Evolutionary conservation across 164 flowering plant genomes (phyloP).

Genomic region (Berberis thunbergii): DNA sequence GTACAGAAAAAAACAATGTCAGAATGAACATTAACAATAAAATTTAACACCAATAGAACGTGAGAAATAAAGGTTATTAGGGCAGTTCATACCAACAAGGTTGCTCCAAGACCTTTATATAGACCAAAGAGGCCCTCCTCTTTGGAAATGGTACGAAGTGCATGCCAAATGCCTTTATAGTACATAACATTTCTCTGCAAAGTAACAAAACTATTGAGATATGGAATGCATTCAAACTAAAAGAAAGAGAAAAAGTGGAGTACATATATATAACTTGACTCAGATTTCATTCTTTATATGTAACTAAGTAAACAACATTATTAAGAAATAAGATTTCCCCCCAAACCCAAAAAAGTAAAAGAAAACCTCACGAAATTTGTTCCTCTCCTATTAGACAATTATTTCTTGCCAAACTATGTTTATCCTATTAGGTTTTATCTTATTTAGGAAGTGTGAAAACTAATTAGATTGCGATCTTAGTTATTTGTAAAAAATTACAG

Average conservation of each 20-base stretch:
- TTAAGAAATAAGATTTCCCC: too few relatives aligned
- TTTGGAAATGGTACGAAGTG: conserved; percentile 58
- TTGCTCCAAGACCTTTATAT: conserved; percentile 86
- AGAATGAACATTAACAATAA: not conserved
- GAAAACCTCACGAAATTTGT: too few relatives aligned
- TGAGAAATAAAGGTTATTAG: not conserved
- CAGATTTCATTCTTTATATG: too few relatives aligned
- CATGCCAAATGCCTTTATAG: conserved; percentile 59
- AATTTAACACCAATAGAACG: not conserved
- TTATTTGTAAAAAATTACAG: too few relatives aligned
- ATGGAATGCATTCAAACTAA: not conserved
- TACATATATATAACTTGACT: not conserved
- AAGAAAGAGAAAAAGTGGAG: not conserved
- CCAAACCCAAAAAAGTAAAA: too few relatives aligned
- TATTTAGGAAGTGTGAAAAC: too few relatives aligned
- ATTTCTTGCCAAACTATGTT: too few relatives aligned
- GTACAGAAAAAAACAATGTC: conserved; percentile 12
- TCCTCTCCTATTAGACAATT: too few relatives aligned
- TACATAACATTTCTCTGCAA: conserved; percentile 54
- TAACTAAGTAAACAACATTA: too few relatives aligned
- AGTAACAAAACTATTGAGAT: not conserved
- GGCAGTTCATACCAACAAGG: conserved; percentile 52
- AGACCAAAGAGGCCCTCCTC: conserved; percentile 67
- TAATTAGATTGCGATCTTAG: too few relatives aligned
- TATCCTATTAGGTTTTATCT: too few relatives aligned